Conservation (phyloP, 352 stramenopile species). For the Phytophthora tubulina region DNA sequence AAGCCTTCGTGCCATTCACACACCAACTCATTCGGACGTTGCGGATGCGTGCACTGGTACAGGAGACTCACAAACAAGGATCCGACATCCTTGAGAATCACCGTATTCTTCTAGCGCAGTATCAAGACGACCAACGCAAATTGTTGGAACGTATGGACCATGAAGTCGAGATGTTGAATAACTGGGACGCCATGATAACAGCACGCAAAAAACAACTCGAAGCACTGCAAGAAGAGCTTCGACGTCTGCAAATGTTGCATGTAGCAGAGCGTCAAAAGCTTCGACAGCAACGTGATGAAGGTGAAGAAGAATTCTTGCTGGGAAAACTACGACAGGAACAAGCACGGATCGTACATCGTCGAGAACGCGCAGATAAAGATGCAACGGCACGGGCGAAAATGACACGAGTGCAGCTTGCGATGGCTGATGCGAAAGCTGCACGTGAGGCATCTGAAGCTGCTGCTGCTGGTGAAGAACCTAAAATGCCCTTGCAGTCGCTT, state of each 20-base stretch:
- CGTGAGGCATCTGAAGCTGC: constrained; percentile 23
- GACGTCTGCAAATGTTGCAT: constrained; percentile 64
- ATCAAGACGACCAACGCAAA: constrained; percentile 67
- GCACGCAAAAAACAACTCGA: constrained; percentile 69
- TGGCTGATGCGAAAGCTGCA: constrained; percentile 29
- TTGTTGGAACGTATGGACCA: constrained; percentile 59
- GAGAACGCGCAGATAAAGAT: constrained; percentile 54
- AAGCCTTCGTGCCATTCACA: constrained; percentile 80
- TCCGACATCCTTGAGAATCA: constrained; percentile 56
- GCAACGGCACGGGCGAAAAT: constrained; percentile 49
- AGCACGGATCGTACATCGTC: constrained; percentile 52
- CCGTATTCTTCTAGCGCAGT: constrained; percentile 56
- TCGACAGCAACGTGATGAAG: constrained; percentile 67
- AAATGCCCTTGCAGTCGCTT: constrained; percentile 57
- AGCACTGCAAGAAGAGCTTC: constrained; percentile 65
- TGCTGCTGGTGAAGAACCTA: constrained; percentile 46
- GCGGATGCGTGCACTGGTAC: constrained; percentile 51
- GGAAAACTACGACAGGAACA: constrained; percentile 69
- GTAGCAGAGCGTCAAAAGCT: constrained; percentile 70
- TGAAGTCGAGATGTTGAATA: constrained; percentile 69
- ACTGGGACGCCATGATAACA: constrained; percentile 75
- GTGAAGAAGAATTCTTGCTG: constrained; percentile 72
- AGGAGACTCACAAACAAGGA: constrained; percentile 50
- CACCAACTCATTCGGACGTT: constrained; percentile 71
- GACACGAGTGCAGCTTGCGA: constrained; percentile 41